phyloP scores from a whole-genome alignment of 257 asterid genomes.

The Datura wrightii region DNA sequence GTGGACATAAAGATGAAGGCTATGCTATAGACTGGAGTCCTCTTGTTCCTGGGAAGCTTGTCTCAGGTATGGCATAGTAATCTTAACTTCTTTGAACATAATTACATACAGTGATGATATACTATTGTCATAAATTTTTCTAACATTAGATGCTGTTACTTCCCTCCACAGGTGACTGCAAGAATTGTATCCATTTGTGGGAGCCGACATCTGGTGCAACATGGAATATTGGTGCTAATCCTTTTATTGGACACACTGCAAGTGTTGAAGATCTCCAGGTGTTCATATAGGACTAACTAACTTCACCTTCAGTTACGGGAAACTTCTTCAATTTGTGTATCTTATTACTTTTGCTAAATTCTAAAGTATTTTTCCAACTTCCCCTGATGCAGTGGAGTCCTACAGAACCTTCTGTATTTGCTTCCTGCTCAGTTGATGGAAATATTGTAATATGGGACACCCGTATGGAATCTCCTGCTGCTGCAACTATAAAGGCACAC shows the following conservation, averaged over 20 bases:
- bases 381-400: constrained; percentile 87
- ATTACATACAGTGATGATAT: constrained; percentile 5
- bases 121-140: background rate
- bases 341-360: background rate
- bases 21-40: constrained; percentile 97
- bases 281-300: background rate
- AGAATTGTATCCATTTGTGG: constrained; percentile 80
- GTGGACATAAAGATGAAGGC: constrained; percentile 95
- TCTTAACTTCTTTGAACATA: constrained; percentile 14
- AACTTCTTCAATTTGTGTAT: background rate
- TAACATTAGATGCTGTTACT: constrained; percentile 13
- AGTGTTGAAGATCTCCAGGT: constrained; percentile 96
- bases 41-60: constrained; percentile 86
- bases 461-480: constrained; percentile 81
- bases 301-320: background rate
- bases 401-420: constrained; percentile 75
- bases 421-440: constrained; percentile 93
- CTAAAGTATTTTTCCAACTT: constrained; percentile 15
- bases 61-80: constrained; percentile 58
- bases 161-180: constrained; percentile 76
- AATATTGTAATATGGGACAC: constrained; percentile 86
- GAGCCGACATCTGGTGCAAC: constrained; percentile 81
- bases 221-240: constrained; percentile 69
- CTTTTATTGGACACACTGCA: constrained; percentile 55
- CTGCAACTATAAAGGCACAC: constrained; percentile 74